Evolutionary conservation across 2,329 filamentous ascomycete species (phyloP).

Genomic region (Gaeumannomyces sp.): DNA sequence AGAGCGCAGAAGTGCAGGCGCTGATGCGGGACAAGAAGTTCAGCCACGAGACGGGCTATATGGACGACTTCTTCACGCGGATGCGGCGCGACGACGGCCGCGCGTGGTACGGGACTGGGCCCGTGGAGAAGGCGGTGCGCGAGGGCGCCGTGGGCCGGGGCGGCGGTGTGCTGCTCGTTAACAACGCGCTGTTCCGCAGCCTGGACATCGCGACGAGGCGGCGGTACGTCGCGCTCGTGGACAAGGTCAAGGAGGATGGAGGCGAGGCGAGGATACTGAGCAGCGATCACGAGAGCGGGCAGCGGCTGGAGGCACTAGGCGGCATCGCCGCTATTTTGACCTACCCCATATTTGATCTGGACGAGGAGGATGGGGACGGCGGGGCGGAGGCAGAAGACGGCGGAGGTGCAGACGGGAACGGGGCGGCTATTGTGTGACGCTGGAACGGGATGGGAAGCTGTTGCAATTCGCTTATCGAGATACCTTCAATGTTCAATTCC

Average conservation of each 20-base stretch:
- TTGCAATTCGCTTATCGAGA: background rate
- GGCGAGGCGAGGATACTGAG: constrained; percentile 76
- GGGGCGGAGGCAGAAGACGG: constrained; percentile 24
- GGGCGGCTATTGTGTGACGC: constrained; percentile 22
- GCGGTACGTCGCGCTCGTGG: constrained; percentile 78
- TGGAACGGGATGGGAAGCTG: background rate
- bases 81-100: constrained; percentile 79
- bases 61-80: constrained; percentile 76
- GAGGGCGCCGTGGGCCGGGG: constrained; percentile 85
- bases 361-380: constrained; percentile 54
- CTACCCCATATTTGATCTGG: constrained; percentile 76
- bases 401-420: constrained; percentile 14
- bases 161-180: constrained; percentile 79
- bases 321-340: constrained; percentile 87
- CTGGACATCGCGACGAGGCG: constrained; percentile 70
- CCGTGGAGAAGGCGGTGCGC: constrained; percentile 75
- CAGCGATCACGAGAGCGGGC: too few relatives aligned
- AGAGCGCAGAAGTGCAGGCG: constrained; percentile 68
- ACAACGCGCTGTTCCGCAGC: constrained; percentile 80
- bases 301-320: constrained; percentile 25
- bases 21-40: constrained; percentile 85
- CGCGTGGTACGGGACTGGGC: constrained; percentile 82
- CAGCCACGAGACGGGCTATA: constrained; percentile 71
- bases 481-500: background rate
- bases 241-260: constrained; percentile 78